Conservation (phyloP, 2,329 filamentous ascomycete species). For the Fusarium sp. region DNA sequence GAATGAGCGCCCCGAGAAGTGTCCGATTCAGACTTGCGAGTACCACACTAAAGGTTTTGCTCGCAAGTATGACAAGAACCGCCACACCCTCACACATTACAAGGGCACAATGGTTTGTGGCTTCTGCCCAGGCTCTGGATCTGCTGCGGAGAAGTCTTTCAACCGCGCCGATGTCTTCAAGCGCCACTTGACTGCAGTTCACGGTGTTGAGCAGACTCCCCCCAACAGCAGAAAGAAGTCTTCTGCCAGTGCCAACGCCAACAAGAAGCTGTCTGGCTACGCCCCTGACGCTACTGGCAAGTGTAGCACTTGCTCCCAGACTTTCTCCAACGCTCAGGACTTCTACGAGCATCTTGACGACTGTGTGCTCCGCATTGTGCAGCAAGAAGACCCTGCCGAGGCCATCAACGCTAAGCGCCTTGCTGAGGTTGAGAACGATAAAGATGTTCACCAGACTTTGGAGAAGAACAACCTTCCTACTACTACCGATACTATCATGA, state of each 20-base stretch:
- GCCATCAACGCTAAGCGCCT: constrained; percentile 76
- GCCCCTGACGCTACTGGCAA: constrained; percentile 87
- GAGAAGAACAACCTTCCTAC: constrained; percentile 72
- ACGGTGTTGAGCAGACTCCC: constrained; percentile 91
- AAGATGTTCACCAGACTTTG: constrained; percentile 70
- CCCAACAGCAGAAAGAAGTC: constrained; percentile 88
- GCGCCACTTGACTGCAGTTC: constrained; percentile 88
- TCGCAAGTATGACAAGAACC: constrained; percentile 95
- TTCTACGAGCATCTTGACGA: constrained; percentile 97
- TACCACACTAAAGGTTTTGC: constrained; percentile 95
- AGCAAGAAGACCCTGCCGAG: constrained; percentile 77
- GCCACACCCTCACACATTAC: constrained; percentile 94
- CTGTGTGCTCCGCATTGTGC: constrained; percentile 77
- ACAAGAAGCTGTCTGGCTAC: constrained; percentile 77
- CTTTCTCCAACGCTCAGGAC: constrained; percentile 93
- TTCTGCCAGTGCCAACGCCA: constrained; percentile 54
- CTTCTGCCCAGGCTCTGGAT: constrained; percentile 91
- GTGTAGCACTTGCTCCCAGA: constrained; percentile 93
- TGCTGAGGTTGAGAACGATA: constrained; percentile 74
- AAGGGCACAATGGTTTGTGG: constrained; percentile 98
- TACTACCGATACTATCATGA: constrained; percentile 54
- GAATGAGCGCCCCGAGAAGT: constrained; percentile 91
- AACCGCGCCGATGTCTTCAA: constrained; percentile 97
- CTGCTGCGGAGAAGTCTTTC: constrained; percentile 92
- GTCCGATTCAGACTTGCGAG: constrained; percentile 90